Evolutionary conservation across 2,329 filamentous ascomycete genomes (phyloP).

Genomic region (Talaromyces sp.): DNA sequence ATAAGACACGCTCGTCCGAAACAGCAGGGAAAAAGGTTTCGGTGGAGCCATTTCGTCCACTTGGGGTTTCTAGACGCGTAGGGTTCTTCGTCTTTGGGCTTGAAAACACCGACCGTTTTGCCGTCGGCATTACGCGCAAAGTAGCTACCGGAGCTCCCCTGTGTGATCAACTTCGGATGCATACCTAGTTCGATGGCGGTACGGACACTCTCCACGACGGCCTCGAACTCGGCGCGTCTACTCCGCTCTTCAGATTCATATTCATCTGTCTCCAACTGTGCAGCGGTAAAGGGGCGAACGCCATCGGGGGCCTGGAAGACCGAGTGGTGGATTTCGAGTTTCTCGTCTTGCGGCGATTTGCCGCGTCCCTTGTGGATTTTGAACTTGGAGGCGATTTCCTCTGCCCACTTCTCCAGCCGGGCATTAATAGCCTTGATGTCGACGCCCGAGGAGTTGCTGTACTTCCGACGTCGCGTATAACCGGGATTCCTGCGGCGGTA

Average conservation of each 20-base stretch:
- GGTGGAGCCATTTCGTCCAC: conserved; percentile 99
- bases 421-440: conserved; percentile 99
- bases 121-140: conserved; percentile 89
- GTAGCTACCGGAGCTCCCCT: conserved; percentile 96
- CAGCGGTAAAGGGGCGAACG: conserved; percentile 71
- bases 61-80: conserved; percentile 97
- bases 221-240: conserved; percentile 77
- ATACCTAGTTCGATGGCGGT: conserved; percentile 83
- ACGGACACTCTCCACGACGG: conserved; percentile 83
- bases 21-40: conserved; percentile 94
- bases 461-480: conserved; percentile 46
- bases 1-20: conserved; percentile 95
- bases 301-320: conserved; percentile 94
- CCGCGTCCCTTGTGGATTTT: conserved; percentile 77
- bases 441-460: conserved; percentile 78
- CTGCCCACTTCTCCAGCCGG: conserved; percentile 89
- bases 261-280: conserved; percentile 60
- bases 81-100: conserved; percentile 97
- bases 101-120: conserved; percentile 96
- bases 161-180: conserved; percentile 92
- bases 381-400: conserved; percentile 96
- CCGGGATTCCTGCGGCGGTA: conserved; percentile 46
- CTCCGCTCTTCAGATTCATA: conserved; percentile 58
- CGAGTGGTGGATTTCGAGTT: conserved; percentile 91
- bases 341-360: conserved; percentile 72